Evolutionary conservation across 1,139 yeast species (phyloP), one percentile per base, ranked within the genome.

Genomic region (Yamadazyma trypodendri): DNA sequence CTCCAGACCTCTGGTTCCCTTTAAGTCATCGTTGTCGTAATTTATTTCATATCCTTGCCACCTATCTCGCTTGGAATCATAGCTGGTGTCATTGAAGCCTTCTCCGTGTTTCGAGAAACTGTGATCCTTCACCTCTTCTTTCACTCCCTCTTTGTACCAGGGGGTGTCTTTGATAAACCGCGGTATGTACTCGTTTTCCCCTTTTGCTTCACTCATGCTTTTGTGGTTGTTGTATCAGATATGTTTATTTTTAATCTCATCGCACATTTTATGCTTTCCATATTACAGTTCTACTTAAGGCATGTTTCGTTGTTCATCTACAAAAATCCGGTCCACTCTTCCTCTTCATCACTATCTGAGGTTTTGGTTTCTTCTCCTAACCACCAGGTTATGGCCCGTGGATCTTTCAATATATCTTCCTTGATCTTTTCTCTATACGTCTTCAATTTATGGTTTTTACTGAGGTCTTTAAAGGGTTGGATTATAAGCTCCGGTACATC

Each of bases 11-110:
- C 15, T 21, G 11, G 18, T 23, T 6, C 32, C 34, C n/a, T 25
- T 20, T 2, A 18, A 16, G 16, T 52, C 50, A 32, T 75, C 79
- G 72, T 36, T 65, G 7, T 24, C 28, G 61, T 83, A 84, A 4
- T 66, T 65, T 1, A 72, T 65, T 41, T 81, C 82, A 52, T 76
- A 82, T 0, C 94, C 94, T 52, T 77, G 82, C 88, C 92, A 86
- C 36, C 86, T 64, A 56, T 86, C 95, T 40, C 94, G 63, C 46
- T 83, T 83, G 13, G 80, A 72, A 48, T 84, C 95, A 60, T 76
- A 80, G 36, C 69, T 75, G 4, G 72, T 72, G 38, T 49, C 18
- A 17, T 12, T 35, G 23, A 46, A 44, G 11, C 54, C 54, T 24
- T 36, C 34, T 3, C 50, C 50, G 17, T 38, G 36, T 18, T 41